Conservation (phyloP, 352 stramenopile genomes). For the Globisporangium perplexum region DNA sequence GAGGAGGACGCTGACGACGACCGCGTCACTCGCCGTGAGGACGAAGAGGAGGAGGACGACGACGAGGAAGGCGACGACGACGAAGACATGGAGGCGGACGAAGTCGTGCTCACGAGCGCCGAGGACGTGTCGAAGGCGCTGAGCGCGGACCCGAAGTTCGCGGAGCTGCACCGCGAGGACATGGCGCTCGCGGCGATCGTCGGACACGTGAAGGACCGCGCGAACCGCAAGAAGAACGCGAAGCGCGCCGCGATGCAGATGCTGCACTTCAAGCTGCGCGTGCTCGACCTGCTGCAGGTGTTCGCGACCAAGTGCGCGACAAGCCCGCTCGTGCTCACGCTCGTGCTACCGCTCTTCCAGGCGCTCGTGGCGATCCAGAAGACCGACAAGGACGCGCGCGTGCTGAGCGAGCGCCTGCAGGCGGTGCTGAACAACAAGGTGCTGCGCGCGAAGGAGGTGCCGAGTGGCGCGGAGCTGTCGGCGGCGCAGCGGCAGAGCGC, state of each 20-base stretch:
- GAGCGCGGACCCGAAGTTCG: constrained; percentile 52
- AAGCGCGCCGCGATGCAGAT: constrained; percentile 61
- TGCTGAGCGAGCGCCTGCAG: constrained; percentile 72
- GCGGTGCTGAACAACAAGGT: constrained; percentile 65
- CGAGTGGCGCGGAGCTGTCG: constrained; percentile 14
- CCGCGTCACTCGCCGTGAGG: constrained; percentile 18
- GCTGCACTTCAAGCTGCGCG: constrained; percentile 83
- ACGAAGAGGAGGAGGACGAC: constrained; percentile 23
- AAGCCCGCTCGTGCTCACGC: constrained; percentile 28
- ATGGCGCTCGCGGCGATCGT: constrained; percentile 75
- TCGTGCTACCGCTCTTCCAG: constrained; percentile 63
- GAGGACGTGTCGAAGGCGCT: constrained; percentile 64
- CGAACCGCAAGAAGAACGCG: constrained; percentile 69
- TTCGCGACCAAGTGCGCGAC: constrained; percentile 37
- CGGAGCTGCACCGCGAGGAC: constrained; percentile 70
- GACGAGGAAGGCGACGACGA: constrained; percentile 38
- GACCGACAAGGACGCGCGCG: constrained; percentile 54
- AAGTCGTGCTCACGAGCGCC: constrained; percentile 51
- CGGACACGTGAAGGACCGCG: constrained; percentile 66
- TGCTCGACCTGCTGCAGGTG: constrained; percentile 73
- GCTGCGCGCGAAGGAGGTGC: constrained; percentile 48
- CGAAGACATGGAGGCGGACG: constrained; percentile 42
- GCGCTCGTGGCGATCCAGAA: constrained; percentile 45
- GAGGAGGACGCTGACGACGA: constrained; percentile 25
- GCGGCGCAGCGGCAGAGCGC: constrained; percentile 1